A percentile compares a stretch with the other conserved stretches of the same genome.
These are phyloP conservation scores for Blechomonas ayalai DNA, from an alignment of 208 protist genomes.

Conservation along the genomic window DNA sequence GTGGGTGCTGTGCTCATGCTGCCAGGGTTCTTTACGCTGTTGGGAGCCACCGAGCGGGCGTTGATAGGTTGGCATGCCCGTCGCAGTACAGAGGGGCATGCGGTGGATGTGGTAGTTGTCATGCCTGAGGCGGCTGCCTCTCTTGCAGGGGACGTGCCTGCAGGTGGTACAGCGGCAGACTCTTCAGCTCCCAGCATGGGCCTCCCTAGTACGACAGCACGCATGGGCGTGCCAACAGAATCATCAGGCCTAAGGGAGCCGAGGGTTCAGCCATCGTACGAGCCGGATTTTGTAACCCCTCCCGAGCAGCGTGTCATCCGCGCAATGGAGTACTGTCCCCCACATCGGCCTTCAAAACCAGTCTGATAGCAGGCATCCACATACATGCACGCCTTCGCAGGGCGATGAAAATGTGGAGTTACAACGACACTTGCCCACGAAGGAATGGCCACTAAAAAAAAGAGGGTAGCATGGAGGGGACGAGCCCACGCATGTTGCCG, in stretches of 20 bases:
- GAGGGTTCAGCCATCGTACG: too few species aligned
- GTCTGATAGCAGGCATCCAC: background rate
- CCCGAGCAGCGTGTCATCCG: constrained; percentile 46
- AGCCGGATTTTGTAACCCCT: constrained; percentile 19
- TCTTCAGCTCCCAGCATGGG: too few species aligned
- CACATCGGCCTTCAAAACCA: background rate
- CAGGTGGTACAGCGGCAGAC: too few species aligned
- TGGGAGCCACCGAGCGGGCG: background rate
- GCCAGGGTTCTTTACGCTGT: constrained; percentile 7
- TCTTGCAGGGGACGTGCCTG: background rate
- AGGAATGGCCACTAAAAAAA: constrained; percentile 3
- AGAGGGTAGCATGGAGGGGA: background rate
- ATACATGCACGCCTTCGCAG: too few species aligned
- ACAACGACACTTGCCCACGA: background rate
- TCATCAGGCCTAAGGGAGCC: too few species aligned
- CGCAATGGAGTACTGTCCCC: constrained; percentile 51
- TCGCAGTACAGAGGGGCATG: background rate
- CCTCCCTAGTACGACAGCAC: too few species aligned
- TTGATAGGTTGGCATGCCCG: background rate
- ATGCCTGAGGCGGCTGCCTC: background rate
- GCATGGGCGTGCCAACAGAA: too few species aligned
- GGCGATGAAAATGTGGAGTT: background rate
- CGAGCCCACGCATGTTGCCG: background rate
- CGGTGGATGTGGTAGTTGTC: background rate
- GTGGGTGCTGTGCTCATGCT: constrained; percentile 39